Conservation (phyloP, 441 rosid species). For the Euphorbia schlechtendalii region DNA sequence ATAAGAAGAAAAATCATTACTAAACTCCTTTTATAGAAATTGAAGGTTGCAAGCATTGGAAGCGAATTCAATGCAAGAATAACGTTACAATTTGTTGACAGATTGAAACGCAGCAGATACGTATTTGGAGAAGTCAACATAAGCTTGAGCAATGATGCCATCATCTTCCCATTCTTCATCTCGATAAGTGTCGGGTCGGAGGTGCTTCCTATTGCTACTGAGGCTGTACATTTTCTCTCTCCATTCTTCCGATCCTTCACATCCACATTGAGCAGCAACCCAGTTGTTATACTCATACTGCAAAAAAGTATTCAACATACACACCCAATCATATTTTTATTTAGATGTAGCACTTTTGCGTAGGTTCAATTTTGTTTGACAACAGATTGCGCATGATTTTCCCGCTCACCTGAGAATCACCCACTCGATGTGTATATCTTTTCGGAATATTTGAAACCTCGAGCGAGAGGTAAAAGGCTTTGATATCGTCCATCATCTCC, state of each 20-base stretch:
- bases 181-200: constrained; percentile 43
- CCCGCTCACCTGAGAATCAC: constrained; percentile 31
- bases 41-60: too few species aligned
- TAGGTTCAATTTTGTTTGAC: too few species aligned
- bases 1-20: too few species aligned
- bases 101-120: neutral
- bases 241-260: constrained; percentile 49
- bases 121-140: constrained; percentile 21
- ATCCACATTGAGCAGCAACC: constrained; percentile 51
- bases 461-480: constrained; percentile 34
- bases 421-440: constrained; percentile 46
- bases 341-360: too few species aligned
- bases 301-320: too few species aligned
- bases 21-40: too few species aligned
- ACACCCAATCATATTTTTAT: too few species aligned
- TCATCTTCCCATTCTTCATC: constrained; percentile 64
- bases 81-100: neutral
- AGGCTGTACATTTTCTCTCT: constrained; percentile 38
- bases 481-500: constrained; percentile 56
- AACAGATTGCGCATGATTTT: too few species aligned
- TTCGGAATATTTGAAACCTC: constrained; percentile 50
- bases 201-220: constrained; percentile 10
- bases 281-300: constrained; percentile 53
- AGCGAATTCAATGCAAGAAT: too few species aligned
- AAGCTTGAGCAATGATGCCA: constrained; percentile 32